Evolutionary conservation across 257 asterid species (phyloP).

Genomic region (Solanum medicagineum): DNA sequence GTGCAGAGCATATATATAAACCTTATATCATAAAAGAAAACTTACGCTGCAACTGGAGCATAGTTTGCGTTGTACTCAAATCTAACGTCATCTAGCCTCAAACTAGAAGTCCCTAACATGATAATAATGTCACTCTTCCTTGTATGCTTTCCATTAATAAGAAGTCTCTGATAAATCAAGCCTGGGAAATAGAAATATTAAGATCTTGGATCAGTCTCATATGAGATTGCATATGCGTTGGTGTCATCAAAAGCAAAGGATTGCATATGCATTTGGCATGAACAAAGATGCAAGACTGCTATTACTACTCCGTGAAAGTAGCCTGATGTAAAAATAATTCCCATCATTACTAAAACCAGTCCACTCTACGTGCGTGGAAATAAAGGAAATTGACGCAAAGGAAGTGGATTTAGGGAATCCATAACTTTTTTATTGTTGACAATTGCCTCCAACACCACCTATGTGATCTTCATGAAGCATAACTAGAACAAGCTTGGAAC

Average conservation of each 20-base stretch:
- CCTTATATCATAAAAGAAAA: neutral
- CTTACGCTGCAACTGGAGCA: slow-evolving; percentile 2
- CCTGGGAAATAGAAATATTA: slow-evolving; percentile 3
- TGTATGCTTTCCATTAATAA: neutral
- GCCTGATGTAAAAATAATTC: neutral
- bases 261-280: neutral
- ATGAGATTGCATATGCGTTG: neutral
- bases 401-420: neutral
- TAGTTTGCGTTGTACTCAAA: slow-evolving; percentile 3
- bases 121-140: slow-evolving; percentile 2
- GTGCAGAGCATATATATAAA: too few relatives aligned
- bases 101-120: slow-evolving; percentile 1
- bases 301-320: neutral
- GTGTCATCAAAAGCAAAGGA: neutral
- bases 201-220: neutral
- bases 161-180: neutral
- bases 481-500: neutral
- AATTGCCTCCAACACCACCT: neutral
- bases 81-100: slow-evolving; percentile 3
- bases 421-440: neutral
- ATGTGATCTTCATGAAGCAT: neutral
- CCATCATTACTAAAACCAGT: neutral
- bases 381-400: neutral
- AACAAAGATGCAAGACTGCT: neutral
- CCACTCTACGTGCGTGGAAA: neutral